phyloP scores from a whole-genome alignment of 805 yeast species.

The Wickerhamomyces silvicola region DNA sequence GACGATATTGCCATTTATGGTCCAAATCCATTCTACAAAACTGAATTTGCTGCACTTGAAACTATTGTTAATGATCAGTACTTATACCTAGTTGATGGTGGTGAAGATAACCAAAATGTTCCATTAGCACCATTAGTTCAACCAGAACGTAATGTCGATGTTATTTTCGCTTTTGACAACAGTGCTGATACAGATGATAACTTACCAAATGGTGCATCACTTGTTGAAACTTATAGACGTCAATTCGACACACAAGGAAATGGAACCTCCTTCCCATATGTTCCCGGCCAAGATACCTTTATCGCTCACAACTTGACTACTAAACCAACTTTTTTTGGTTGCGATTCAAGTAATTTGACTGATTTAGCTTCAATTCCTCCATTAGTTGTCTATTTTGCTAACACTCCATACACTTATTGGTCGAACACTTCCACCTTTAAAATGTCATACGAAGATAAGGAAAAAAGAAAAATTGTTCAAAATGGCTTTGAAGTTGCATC shows the following conservation, averaged over 20 bases:
- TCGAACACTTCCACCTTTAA: constrained; percentile 73
- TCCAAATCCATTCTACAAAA: constrained; percentile 65
- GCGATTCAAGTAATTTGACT: constrained; percentile 61
- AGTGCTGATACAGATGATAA: constrained; percentile 52
- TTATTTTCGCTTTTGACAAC: constrained; percentile 60
- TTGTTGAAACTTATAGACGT: constrained; percentile 49
- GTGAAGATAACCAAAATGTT: constrained; percentile 58
- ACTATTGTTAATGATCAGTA: constrained; percentile 34
- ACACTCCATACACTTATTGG: constrained; percentile 55
- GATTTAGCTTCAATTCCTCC: constrained; percentile 56
- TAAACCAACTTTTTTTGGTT: constrained; percentile 78
- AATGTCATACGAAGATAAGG: constrained; percentile 52
- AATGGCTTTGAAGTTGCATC: constrained; percentile 74
- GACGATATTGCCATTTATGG: constrained; percentile 63
- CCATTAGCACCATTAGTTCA: constrained; percentile 62
- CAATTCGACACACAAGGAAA: constrained; percentile 46
- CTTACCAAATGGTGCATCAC: constrained; percentile 68
- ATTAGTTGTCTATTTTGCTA: constrained; percentile 70
- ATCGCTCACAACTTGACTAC: constrained; percentile 53
- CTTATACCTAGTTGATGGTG: constrained; percentile 63
- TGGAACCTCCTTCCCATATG: constrained; percentile 69
- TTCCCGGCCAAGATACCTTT: constrained; percentile 65
- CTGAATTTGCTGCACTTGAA: constrained; percentile 31
- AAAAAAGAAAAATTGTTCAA: constrained; percentile 51
- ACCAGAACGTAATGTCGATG: constrained; percentile 52